phyloP scores from a whole-genome alignment of 2,329 filamentous ascomycete genomes.

The Neofusicoccum sp. region DNA sequence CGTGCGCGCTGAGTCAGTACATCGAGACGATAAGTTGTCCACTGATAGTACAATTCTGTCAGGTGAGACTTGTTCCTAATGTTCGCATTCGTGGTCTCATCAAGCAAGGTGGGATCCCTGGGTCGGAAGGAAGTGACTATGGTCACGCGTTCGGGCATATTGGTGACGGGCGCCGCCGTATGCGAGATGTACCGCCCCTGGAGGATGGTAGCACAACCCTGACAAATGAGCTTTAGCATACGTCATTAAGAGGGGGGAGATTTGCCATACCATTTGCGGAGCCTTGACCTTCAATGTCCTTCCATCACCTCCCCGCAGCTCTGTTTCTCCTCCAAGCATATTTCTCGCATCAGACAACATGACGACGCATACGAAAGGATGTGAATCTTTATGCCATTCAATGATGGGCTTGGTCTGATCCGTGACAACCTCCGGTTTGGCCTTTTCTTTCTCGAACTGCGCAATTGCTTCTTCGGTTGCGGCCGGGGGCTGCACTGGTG shows the following conservation, averaged over 20 bases:
- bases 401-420: conserved; percentile 17
- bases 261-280: conserved; percentile 39
- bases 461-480: not conserved
- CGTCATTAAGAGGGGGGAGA: not conserved
- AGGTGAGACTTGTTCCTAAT: conserved; percentile 26
- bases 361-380: conserved; percentile 53
- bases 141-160: conserved; percentile 46
- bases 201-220: conserved; percentile 39
- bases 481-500: not conserved
- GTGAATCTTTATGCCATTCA: conserved; percentile 52
- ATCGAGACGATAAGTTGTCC: not conserved
- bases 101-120: conserved; percentile 38
- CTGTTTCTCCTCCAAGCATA: conserved; percentile 58
- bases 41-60: not conserved
- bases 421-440: not conserved
- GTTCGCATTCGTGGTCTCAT: conserved; percentile 41
- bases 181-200: conserved; percentile 50
- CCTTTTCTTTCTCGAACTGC: not conserved
- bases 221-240: not conserved
- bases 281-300: conserved; percentile 46
- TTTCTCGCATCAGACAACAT: conserved; percentile 50
- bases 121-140: conserved; percentile 50
- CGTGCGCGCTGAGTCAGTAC: conserved; percentile 8
- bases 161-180: conserved; percentile 41
- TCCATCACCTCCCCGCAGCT: conserved; percentile 54